These are phyloP conservation scores for Scedosporium dehoogii DNA, from an alignment of 2,329 filamentous ascomycete genomes.

Conservation along the genomic window DNA sequence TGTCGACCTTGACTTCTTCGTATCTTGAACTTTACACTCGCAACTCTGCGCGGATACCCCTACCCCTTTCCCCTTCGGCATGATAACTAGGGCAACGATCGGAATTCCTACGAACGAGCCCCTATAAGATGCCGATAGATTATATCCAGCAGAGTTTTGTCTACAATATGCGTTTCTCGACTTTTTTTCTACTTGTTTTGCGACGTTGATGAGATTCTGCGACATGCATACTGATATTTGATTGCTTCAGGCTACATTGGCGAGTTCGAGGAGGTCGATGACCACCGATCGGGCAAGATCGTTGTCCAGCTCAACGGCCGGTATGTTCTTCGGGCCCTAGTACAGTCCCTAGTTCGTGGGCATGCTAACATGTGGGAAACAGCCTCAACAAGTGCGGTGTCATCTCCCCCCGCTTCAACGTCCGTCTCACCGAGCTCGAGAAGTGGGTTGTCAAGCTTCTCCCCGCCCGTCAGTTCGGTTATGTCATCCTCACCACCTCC, in stretches of 20 bases:
- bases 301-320: conserved; percentile 99
- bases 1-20: conserved; percentile 28
- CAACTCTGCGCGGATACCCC: background rate
- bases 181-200: conserved; percentile 63
- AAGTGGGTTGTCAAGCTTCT: conserved; percentile 99
- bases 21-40: background rate
- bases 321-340: conserved; percentile 8
- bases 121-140: conserved; percentile 99
- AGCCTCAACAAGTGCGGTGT: conserved; percentile 92
- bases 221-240: conserved; percentile 58
- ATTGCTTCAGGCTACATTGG: conserved; percentile 76
- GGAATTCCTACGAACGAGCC: conserved; percentile 72
- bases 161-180: conserved; percentile 55
- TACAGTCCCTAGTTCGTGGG: too few species aligned
- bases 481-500: conserved; percentile 97
- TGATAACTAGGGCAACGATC: conserved; percentile 99
- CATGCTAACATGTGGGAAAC: conserved; percentile 11
- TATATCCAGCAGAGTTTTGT: conserved; percentile 86
- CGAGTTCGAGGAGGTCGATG: conserved; percentile 98
- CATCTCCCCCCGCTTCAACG: conserved; percentile 96
- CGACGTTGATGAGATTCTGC: conserved; percentile 60
- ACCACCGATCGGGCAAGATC: conserved; percentile 99
- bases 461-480: conserved; percentile 99
- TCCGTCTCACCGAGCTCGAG: conserved; percentile 94
- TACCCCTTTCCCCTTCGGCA: conserved; percentile 56